Evolutionary conservation across 768 basidiomycete genomes (phyloP).

Genomic region (Infundibulicybe gibba): DNA sequence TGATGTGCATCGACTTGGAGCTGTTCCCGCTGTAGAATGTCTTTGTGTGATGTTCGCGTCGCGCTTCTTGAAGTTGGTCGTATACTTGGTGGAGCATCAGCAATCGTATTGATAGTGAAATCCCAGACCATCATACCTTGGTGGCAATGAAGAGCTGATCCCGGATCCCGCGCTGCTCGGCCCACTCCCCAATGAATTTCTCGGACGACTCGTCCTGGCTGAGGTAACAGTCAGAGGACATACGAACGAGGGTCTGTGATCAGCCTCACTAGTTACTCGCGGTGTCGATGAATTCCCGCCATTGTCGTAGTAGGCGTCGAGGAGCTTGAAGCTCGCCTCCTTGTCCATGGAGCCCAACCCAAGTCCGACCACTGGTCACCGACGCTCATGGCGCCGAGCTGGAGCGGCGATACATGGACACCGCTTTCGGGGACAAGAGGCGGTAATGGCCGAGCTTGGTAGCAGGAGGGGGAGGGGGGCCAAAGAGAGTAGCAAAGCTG

Average conservation of each 20-base stretch:
- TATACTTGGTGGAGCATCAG: constrained; percentile 19
- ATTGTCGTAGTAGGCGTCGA: constrained; percentile 9
- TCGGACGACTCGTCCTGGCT: constrained; percentile 59
- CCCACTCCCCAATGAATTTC: constrained; percentile 50
- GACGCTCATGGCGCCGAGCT: constrained; percentile 45
- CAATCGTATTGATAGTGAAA: neutral
- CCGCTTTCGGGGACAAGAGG: constrained; percentile 35
- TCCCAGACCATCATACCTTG: constrained; percentile 24
- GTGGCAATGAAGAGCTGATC: constrained; percentile 47
- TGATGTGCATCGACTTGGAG: constrained; percentile 37
- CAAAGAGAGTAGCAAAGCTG: no score
- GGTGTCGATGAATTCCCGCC: constrained; percentile 14
- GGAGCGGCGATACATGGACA: constrained; percentile 45
- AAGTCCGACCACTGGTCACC: constrained; percentile 33
- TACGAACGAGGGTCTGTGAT: neutral
- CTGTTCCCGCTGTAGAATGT: constrained; percentile 45
- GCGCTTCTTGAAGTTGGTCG: constrained; percentile 22
- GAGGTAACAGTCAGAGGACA: neutral
- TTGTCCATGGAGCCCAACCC: constrained; percentile 30
- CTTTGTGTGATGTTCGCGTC: constrained; percentile 21
- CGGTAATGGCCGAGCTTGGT: constrained; percentile 34
- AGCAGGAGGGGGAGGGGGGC: constrained; percentile 17
- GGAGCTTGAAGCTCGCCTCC: constrained; percentile 4
- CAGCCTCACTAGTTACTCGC: constrained; percentile 9
- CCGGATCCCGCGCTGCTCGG: constrained; percentile 37